Percentiles rank a stretch among this genome's conserved stretches.
Conservation (phyloP, 306 rosid genomes). For the Ormosia emarginata region DNA sequence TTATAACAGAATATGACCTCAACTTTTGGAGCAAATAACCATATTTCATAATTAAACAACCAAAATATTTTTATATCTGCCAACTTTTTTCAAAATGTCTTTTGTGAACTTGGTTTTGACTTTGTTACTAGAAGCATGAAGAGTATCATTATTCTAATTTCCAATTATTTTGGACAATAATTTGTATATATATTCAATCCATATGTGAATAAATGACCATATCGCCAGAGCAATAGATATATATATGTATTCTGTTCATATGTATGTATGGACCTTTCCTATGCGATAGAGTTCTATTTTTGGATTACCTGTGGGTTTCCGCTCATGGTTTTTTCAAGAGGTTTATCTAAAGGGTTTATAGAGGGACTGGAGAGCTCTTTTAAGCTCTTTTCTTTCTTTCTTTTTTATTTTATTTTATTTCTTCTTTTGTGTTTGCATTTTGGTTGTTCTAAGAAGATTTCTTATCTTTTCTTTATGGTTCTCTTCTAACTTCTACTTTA, state of each 20-base stretch:
- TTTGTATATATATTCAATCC: not conserved
- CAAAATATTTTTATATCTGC: not conserved
- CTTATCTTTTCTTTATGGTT: not conserved
- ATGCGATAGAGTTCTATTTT: not conserved
- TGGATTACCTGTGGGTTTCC: not conserved
- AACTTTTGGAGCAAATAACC: not conserved
- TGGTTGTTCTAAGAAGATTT: not conserved
- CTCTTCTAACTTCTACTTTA: constrained; percentile 22
- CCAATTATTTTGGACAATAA: not conserved
- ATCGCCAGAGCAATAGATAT: not conserved
- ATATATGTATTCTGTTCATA: not conserved
- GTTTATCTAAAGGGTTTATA: not conserved
- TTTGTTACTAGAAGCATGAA: not conserved
- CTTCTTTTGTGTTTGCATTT: not conserved
- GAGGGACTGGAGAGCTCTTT: not conserved
- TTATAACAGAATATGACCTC: not conserved
- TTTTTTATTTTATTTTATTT: not conserved
- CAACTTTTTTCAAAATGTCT: not conserved
- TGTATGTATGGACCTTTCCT: not conserved
- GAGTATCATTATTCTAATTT: not conserved
- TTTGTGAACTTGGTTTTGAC: not conserved
- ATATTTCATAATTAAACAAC: not conserved
- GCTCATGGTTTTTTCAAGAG: not conserved
- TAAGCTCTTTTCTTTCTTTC: not conserved
- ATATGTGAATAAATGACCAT: not conserved